Conservation (phyloP, 345 rosid species). For the Ceriops zippeliana region DNA sequence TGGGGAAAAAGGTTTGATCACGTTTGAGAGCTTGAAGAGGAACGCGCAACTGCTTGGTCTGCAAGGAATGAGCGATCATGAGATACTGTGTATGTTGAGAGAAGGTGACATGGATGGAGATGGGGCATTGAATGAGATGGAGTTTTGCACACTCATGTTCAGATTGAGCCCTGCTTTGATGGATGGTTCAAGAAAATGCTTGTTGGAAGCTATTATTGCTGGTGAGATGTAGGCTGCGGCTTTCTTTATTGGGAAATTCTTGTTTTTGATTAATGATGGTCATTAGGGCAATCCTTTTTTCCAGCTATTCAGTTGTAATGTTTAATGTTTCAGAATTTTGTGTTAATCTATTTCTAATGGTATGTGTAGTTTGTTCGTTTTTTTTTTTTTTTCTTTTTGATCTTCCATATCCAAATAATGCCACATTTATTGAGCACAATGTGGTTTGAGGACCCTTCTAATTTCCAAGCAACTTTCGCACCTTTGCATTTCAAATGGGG, state of each 20-base stretch:
- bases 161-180: constrained; percentile 59
- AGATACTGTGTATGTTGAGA: constrained; percentile 42
- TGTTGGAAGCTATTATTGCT: constrained; percentile 37
- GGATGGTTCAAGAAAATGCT: constrained; percentile 31
- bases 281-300: background rate
- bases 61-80: constrained; percentile 46
- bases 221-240: constrained; percentile 12
- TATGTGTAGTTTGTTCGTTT: no score
- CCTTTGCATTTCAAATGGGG: no score
- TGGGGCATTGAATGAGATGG: constrained; percentile 46
- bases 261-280: background rate
- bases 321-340: background rate
- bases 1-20: constrained; percentile 41
- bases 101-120: constrained; percentile 65
- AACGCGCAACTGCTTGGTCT: constrained; percentile 42
- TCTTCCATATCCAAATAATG: no score
- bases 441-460: no score
- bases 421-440: no score
- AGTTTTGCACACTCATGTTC: constrained; percentile 60
- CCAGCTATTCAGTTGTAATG: background rate
- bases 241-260: background rate
- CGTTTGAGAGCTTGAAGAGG: constrained; percentile 50
- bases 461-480: no score
- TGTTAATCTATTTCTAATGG: no score
- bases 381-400: no score